phyloP scores from a whole-genome alignment of 306 rosid species.

The Argentina anserina region DNA sequence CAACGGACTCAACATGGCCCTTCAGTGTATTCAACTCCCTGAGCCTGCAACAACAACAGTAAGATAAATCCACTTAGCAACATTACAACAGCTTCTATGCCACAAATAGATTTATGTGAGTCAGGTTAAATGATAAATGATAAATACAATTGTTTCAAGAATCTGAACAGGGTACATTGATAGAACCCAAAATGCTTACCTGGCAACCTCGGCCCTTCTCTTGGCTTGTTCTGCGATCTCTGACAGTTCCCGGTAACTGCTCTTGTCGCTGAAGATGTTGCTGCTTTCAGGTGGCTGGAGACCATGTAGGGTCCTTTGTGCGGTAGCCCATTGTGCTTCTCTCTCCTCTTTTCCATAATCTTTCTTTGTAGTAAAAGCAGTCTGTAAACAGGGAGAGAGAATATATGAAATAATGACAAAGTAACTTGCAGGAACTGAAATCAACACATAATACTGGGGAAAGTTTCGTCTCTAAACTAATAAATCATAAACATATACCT shows the following conservation, averaged over 20 bases:
- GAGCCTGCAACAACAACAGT: constrained; percentile 49
- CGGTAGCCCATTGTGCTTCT: constrained; percentile 98
- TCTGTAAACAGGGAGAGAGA: constrained; percentile 41
- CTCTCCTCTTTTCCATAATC: constrained; percentile 98
- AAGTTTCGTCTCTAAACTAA: neutral
- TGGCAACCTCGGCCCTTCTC: constrained; percentile 95
- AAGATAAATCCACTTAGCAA: neutral
- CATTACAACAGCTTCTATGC: neutral
- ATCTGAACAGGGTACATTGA: neutral
- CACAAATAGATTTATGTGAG: neutral
- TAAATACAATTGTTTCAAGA: neutral
- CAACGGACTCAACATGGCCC: constrained; percentile 97
- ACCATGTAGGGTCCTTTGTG: constrained; percentile 96
- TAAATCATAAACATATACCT: constrained; percentile 38
- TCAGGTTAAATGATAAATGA: neutral
- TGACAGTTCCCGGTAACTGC: constrained; percentile 78
- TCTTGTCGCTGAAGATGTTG: constrained; percentile 64
- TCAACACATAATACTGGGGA: neutral
- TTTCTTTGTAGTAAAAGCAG: constrained; percentile 98
- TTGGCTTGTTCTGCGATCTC: constrained; percentile 99
- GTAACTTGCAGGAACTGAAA: neutral
- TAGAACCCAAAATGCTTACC: constrained; percentile 42
- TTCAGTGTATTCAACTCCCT: constrained; percentile 84
- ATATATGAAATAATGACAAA: constrained; percentile 1
- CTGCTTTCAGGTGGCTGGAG: constrained; percentile 84